Evolutionary conservation across 129 eudicot species (phyloP).

Genomic region (Lonicera japonica): DNA sequence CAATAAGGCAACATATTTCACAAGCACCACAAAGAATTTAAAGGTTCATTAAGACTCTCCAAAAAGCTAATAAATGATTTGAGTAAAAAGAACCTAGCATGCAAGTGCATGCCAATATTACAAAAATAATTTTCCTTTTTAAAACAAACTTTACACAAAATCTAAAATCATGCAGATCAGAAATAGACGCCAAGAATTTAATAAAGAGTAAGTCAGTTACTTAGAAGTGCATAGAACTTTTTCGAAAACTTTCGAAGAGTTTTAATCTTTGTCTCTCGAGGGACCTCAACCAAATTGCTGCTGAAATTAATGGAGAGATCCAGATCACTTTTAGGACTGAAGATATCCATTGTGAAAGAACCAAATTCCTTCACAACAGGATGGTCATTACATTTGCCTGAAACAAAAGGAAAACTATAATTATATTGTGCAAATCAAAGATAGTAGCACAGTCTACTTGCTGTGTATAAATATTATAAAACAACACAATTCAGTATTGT

Average conservation of each 20-base stretch:
- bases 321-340: slow-evolving; percentile 72
- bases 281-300: slow-evolving; percentile 23
- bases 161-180: not conserved
- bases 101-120: not conserved
- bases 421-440: not conserved
- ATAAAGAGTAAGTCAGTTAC: slow-evolving; percentile 30
- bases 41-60: not conserved
- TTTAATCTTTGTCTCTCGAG: slow-evolving; percentile 63
- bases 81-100: not conserved
- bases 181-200: slow-evolving; percentile 6
- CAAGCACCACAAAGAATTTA: not conserved
- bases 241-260: slow-evolving; percentile 78
- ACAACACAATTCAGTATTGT: not conserved
- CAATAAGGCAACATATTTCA: not conserved
- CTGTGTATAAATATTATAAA: not conserved
- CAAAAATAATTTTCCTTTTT: not conserved
- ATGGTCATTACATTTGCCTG: slow-evolving; percentile 40
- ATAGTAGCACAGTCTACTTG: not conserved
- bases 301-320: slow-evolving; percentile 85
- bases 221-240: slow-evolving; percentile 65
- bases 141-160: not conserved
- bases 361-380: slow-evolving; percentile 88
- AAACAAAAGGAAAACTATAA: slow-evolving; percentile 1
- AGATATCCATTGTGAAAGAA: slow-evolving; percentile 89
- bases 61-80: slow-evolving; percentile 2